Evolutionary conservation across 306 rosid genomes (phyloP), one percentile per base, ranked within the genome.

Genomic region (Argentina anserina): DNA sequence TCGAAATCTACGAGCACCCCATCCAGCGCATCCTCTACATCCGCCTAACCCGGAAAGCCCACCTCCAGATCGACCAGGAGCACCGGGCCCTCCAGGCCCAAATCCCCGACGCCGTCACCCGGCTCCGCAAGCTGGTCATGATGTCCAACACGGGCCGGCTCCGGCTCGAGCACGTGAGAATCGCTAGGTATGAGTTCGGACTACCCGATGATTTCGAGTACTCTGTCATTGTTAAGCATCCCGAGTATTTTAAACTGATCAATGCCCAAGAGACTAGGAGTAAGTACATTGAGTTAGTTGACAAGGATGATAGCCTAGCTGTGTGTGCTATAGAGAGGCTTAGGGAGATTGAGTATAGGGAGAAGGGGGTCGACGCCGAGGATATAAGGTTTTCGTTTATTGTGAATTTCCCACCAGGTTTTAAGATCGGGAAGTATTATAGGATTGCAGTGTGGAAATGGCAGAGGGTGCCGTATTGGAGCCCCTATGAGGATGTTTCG

Each of bases 391-490:
- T 91, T 75, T 82, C 97, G 0, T 91, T 91, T 70, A 33, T 87
- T 64, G 82, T 93, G 72, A 84, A 93, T 77, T 91, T 90, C 33
- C 98, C 94, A 0, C 94, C 96, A 0, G 97, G 97, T n/a, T 93
- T 93, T 75, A 93, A 89, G 92, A 91, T 93, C 60, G 86, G 94
- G 0, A 91, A 87, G 90, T 93, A 85, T 78, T 87, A 78, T 63
- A 86, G 87, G 72, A 85, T 89, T 81, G 96, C 94, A 1, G 84
- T 89, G 84, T 89, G 96, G 97, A 89, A 91, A 76, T 93, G 98
- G 96, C 98, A 90, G 72, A 73, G 98, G 67, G 39, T 87, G 47
- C 96, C 97, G 14, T 93, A 91, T 75, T 93, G 96, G 97, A 90
- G 97, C 1, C 97, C 94, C 8, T 93, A 90, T 75, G 98, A 89